phyloP scores from a whole-genome alignment of 169 alveolate species.

The Condylostoma magnum region DNA sequence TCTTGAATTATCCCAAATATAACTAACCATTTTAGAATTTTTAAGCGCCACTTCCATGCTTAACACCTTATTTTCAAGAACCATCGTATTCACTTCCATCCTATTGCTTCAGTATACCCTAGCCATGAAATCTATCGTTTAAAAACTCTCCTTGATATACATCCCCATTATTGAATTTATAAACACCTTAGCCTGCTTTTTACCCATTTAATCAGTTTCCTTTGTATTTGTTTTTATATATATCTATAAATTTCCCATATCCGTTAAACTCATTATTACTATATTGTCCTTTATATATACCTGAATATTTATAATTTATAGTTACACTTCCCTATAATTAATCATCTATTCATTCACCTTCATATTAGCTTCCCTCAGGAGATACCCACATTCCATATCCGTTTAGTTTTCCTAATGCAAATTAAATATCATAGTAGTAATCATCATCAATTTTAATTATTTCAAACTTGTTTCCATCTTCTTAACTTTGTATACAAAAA shows the following conservation, averaged over 20 bases:
- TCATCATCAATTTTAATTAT: too few relatives aligned
- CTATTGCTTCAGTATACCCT: conserved; percentile 72
- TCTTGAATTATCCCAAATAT: not conserved
- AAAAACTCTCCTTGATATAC: conserved; percentile 89
- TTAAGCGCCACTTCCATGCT: not conserved
- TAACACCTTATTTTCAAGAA: too few relatives aligned
- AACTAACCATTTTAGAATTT: not conserved
- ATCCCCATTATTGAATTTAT: conserved; percentile 20
- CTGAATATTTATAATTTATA: conserved; percentile 43
- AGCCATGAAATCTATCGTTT: conserved; percentile 86
- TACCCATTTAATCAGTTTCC: too few relatives aligned
- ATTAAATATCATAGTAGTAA: too few relatives aligned
- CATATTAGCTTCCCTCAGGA: conserved; percentile 84
- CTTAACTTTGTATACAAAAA: too few relatives aligned
- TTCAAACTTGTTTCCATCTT: too few relatives aligned
- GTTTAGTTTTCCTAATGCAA: too few relatives aligned
- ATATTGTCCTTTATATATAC: conserved; percentile 46
- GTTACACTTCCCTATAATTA: conserved; percentile 64
- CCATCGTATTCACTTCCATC: conserved; percentile 10
- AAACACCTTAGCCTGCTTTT: too few relatives aligned
- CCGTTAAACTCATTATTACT: not conserved
- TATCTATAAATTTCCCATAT: not conserved
- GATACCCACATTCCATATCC: too few relatives aligned
- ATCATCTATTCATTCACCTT: conserved; percentile 59
- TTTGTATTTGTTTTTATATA: not conserved